Evolutionary conservation across 192 early-diverging fungal genomes (phyloP).

Genomic region (Coemansia furcata): DNA sequence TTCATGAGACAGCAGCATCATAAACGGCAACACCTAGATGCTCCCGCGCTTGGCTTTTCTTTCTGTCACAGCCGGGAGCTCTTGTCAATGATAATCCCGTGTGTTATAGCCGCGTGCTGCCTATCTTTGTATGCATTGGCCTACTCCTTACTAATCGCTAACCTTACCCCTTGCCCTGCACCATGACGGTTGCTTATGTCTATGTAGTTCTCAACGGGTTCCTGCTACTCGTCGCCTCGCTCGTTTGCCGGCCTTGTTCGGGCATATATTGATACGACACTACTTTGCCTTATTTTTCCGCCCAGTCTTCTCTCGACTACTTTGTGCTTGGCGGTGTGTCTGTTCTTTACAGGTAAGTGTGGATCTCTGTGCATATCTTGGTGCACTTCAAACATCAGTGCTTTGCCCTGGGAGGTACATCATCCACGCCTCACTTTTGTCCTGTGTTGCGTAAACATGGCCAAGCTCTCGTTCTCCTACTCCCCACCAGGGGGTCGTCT

Average conservation of each 20-base stretch:
- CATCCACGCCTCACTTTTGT: not conserved
- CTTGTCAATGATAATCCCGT: not conserved
- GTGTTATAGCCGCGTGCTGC: not conserved
- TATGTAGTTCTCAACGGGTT: not conserved
- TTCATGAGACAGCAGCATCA: not conserved
- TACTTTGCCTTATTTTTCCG: not conserved
- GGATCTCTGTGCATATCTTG: not conserved
- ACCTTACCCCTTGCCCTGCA: not conserved
- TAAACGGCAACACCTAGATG: not conserved
- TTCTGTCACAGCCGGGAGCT: no score
- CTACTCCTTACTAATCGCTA: not conserved
- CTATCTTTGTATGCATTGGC: not conserved
- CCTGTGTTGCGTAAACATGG: not conserved
- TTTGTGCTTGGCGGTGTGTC: not conserved
- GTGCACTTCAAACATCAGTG: not conserved
- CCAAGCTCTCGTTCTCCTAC: not conserved
- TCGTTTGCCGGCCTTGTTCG: not conserved
- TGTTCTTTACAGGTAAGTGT: conserved; percentile 1
- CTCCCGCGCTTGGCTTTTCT: not conserved
- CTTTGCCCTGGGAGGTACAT: not conserved
- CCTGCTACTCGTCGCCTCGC: not conserved
- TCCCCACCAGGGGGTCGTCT: not conserved
- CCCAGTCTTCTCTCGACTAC: not conserved
- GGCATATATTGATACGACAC: not conserved
- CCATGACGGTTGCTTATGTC: not conserved